A percentile compares a stretch with the other conserved stretches of the same genome.
Conservation (phyloP, 106 monocot species). For the Apostasia ramifera region DNA sequence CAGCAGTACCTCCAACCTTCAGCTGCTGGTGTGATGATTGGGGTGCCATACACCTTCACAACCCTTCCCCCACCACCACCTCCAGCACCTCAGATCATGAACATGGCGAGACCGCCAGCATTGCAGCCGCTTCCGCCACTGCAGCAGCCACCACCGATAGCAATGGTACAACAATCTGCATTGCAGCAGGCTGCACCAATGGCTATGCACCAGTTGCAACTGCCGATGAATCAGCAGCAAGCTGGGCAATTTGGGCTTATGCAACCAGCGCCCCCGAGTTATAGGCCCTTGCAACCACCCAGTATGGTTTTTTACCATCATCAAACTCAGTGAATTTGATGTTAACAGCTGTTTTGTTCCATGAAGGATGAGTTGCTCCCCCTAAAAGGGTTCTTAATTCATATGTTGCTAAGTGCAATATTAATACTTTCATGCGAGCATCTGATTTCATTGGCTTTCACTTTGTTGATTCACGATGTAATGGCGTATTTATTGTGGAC, state of each 20-base stretch:
- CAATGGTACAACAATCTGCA: slow-evolving; percentile 1
- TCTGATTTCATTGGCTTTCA: no score
- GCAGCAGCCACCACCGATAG: slow-evolving; percentile 20
- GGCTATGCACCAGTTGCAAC: slow-evolving; percentile 34
- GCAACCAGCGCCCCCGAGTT: slow-evolving; percentile 56
- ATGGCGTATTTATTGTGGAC: no score
- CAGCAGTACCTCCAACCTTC: slow-evolving; percentile 62
- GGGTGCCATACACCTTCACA: slow-evolving; percentile 60
- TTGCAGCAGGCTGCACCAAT: slow-evolving; percentile 10
- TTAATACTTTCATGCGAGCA: no score
- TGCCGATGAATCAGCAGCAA: slow-evolving; percentile 41
- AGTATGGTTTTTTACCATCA: slow-evolving; percentile 64
- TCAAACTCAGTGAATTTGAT: slow-evolving; percentile 34
- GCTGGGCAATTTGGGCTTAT: slow-evolving; percentile 23
- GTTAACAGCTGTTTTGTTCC: not conserved
- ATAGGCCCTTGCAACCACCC: slow-evolving; percentile 69
- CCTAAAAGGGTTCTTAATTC: not conserved
- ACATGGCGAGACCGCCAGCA: slow-evolving; percentile 40
- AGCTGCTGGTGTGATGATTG: slow-evolving; percentile 55
- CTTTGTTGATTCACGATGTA: no score
- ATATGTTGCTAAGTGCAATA: no score
- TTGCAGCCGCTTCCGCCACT: slow-evolving; percentile 25
- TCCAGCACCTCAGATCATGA: slow-evolving; percentile 31
- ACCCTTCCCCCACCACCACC: slow-evolving; percentile 19
- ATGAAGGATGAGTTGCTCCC: slow-evolving; percentile 4